Percentiles rank a stretch among this genome's conserved stretches.
Evolutionary conservation across 805 yeast species (phyloP).

Genomic region (Pichia pseudocactophila): DNA sequence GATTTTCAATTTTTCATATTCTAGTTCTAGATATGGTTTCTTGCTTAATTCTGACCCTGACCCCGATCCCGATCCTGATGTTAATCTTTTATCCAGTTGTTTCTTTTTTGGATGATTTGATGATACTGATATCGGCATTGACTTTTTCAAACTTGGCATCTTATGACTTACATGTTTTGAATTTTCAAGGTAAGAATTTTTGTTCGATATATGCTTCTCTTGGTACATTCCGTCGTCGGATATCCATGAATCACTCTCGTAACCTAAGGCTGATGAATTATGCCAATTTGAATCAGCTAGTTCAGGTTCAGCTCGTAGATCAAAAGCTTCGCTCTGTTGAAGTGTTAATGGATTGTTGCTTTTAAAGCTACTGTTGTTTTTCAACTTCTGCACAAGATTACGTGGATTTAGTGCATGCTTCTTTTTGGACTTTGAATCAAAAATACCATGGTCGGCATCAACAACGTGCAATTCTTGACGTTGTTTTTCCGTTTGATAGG

Average conservation of each 20-base stretch:
- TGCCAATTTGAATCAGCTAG: background rate
- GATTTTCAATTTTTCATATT: constrained; percentile 6
- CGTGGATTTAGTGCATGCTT: constrained; percentile 2
- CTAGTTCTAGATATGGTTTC: constrained; percentile 7
- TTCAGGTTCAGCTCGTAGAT: constrained; percentile 9
- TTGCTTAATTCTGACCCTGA: too few species aligned
- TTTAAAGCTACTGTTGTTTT: background rate
- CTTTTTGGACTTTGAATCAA: constrained; percentile 8
- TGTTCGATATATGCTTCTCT: too few species aligned
- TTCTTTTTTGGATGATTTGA: too few species aligned
- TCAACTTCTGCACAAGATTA: background rate
- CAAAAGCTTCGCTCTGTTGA: background rate
- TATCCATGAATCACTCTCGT: too few species aligned
- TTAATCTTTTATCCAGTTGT: too few species aligned
- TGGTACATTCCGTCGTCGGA: too few species aligned
- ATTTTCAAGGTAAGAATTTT: too few species aligned
- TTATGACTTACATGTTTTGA: too few species aligned
- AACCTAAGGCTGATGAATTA: background rate
- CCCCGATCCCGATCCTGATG: too few species aligned
- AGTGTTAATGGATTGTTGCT: background rate
- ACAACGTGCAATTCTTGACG: constrained; percentile 7
- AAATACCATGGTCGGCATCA: constrained; percentile 12
- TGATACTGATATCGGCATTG: too few species aligned
- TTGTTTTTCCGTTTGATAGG: constrained; percentile 1
- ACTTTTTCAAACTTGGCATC: too few species aligned